Percentiles rank a stretch among this genome's conserved stretches.
Conservation (phyloP, 2,329 filamentous ascomycete species). For the Lanzia echinophila region DNA sequence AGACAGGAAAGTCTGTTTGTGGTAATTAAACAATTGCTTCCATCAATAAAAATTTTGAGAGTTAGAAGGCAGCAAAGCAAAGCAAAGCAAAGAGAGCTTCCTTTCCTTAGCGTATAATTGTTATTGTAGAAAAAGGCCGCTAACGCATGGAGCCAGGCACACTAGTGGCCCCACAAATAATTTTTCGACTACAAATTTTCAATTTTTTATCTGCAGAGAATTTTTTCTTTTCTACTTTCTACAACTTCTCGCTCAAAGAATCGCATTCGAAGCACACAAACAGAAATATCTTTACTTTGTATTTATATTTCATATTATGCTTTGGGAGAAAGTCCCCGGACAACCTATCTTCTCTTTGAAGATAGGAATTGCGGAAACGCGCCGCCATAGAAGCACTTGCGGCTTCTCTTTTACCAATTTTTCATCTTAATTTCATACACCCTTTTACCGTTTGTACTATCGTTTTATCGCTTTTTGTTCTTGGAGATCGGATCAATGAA, state of each 20-base stretch:
- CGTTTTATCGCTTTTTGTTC: slow-evolving; percentile 16
- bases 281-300: slow-evolving; percentile 48
- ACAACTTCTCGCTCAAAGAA: slow-evolving; percentile 94
- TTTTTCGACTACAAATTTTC: slow-evolving; percentile 4
- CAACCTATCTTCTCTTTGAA: slow-evolving; percentile 47
- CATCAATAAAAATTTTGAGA: slow-evolving; percentile 1
- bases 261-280: slow-evolving; percentile 99
- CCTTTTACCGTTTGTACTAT: slow-evolving; percentile 31
- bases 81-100: background rate
- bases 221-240: slow-evolving; percentile 30
- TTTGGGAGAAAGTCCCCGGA: slow-evolving; percentile 99
- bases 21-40: slow-evolving; percentile 4
- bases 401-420: slow-evolving; percentile 66
- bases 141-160: background rate
- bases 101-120: background rate
- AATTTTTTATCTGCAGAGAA: background rate
- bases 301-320: slow-evolving; percentile 41
- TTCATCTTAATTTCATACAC: slow-evolving; percentile 35
- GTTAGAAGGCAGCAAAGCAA: background rate
- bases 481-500: slow-evolving; percentile 26
- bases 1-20: background rate
- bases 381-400: slow-evolving; percentile 98
- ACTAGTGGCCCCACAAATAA: slow-evolving; percentile 7
- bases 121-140: background rate
- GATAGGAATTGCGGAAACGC: slow-evolving; percentile 78